These are phyloP conservation scores for Flaveria linearis DNA, from an alignment of 129 eudicot species.

Conservation along the genomic window DNA sequence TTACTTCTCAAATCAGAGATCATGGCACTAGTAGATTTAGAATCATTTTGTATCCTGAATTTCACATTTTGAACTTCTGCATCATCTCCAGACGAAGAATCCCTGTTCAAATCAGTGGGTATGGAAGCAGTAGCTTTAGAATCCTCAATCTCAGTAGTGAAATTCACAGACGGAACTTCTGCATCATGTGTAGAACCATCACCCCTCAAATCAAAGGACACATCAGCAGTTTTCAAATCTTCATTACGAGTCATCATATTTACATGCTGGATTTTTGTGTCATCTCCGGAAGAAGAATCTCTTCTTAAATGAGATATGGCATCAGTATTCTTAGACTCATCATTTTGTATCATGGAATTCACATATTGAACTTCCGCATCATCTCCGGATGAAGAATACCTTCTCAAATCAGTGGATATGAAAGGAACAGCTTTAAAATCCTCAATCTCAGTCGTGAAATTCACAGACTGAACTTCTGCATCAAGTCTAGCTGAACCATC, in stretches of 20 bases:
- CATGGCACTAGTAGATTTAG: not conserved
- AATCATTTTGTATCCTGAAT: slow-evolving; percentile 3
- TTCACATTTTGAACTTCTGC: not conserved
- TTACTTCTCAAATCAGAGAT: not conserved
- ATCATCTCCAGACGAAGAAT: slow-evolving; percentile 13
- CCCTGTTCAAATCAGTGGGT: slow-evolving; percentile 13
- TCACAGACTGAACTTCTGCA: not conserved
- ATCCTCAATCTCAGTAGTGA: slow-evolving; percentile 28
- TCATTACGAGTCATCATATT: not conserved
- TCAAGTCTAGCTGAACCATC: slow-evolving; percentile 13
- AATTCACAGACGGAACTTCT: slow-evolving; percentile 34
- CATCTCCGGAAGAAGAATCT: not conserved
- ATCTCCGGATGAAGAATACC: slow-evolving; percentile 8
- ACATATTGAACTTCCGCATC: slow-evolving; percentile 8
- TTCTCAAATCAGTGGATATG: not conserved
- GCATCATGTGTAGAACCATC: slow-evolving; percentile 20
- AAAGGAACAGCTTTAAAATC: not conserved
- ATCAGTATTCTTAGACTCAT: not conserved
- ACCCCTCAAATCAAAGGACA: slow-evolving; percentile 16
- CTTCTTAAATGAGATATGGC: not conserved
- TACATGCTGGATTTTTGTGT: not conserved
- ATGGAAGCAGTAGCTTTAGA: slow-evolving; percentile 20
- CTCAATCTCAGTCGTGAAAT: not conserved
- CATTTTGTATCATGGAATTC: not conserved
- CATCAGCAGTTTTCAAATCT: not conserved